These are phyloP conservation scores for Odontarrhena argentea DNA, from an alignment of 345 rosid genomes.

Conservation along the genomic window DNA sequence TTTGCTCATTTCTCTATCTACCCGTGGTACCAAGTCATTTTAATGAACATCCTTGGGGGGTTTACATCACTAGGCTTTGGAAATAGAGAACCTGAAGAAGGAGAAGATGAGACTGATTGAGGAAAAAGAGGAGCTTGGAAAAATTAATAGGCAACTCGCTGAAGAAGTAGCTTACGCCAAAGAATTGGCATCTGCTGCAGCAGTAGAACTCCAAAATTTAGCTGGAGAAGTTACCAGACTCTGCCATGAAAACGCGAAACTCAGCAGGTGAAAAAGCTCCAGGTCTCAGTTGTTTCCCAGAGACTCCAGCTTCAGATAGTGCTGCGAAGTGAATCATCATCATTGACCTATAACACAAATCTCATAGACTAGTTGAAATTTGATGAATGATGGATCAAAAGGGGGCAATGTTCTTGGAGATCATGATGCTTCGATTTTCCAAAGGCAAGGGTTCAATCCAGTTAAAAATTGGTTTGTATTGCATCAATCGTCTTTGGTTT, in stretches of 20 bases:
- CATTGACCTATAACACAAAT: conserved; percentile 1
- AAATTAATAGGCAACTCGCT: conserved; percentile 80
- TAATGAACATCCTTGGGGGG: background rate
- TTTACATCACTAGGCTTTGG: conserved; percentile 56
- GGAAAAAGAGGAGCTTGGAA: conserved; percentile 78
- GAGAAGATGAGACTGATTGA: conserved; percentile 79
- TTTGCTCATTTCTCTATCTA: background rate
- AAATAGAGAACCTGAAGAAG: conserved; percentile 80
- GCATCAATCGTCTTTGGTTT: conserved; percentile 16
- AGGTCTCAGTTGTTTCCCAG: background rate
- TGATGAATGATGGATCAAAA: conserved; percentile 17
- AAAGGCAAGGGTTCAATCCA: conserved; percentile 20
- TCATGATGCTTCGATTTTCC: conserved; percentile 11
- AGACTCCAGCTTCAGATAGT: conserved; percentile 30
- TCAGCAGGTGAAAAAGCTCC: conserved; percentile 34
- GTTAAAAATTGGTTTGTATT: background rate
- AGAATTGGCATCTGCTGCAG: conserved; percentile 98
- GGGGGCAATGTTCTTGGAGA: conserved; percentile 11
- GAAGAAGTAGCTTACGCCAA: conserved; percentile 97
- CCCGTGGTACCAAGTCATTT: conserved; percentile 3
- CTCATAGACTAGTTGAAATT: conserved; percentile 20
- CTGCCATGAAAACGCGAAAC: conserved; percentile 74
- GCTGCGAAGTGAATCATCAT: conserved; percentile 30
- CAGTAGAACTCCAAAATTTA: conserved; percentile 92
- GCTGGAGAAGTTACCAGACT: conserved; percentile 93